Percentiles rank a stretch among this genome's conserved stretches.
phyloP scores from a whole-genome alignment of 164 flowering plant genomes.

The Saururus chinensis region DNA sequence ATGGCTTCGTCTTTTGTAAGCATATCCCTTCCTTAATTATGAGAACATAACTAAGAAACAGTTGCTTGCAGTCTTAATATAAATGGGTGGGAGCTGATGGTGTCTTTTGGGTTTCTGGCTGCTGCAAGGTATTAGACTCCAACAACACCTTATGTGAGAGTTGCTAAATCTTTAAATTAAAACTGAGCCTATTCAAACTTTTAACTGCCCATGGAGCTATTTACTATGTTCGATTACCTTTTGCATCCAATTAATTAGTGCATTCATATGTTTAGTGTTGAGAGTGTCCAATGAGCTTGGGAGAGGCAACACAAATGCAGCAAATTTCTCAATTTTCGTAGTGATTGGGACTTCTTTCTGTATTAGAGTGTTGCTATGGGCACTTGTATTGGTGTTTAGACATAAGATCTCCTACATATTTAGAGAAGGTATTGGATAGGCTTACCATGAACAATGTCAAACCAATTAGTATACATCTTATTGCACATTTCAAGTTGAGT shows the following conservation, averaged over 20 bases:
- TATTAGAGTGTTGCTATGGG: constrained; percentile 21
- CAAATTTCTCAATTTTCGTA: constrained; percentile 27
- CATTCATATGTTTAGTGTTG: constrained; percentile 17
- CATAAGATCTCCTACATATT: constrained; percentile 19
- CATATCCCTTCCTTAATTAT: neutral
- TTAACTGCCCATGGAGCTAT: neutral
- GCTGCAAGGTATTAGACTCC: constrained; percentile 24
- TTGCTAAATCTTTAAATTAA: neutral
- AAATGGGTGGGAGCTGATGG: constrained; percentile 64
- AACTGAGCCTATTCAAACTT: too few species aligned
- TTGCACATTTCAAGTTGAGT: too few species aligned
- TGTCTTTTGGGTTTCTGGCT: constrained; percentile 37
- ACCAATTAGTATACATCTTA: too few species aligned
- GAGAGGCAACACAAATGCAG: constrained; percentile 33
- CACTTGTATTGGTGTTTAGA: constrained; percentile 18
- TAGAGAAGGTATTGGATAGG: too few species aligned
- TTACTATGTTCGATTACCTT: too few species aligned
- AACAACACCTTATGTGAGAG: neutral
- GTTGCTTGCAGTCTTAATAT: constrained; percentile 35
- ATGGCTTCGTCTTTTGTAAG: too few species aligned
- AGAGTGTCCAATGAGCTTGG: constrained; percentile 50
- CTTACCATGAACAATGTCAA: too few species aligned
- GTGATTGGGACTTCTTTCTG: constrained; percentile 14
- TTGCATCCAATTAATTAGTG: neutral
- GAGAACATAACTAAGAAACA: neutral